phyloP scores from a whole-genome alignment of 2,329 filamentous ascomycete genomes.

The Lanzia echinophila region DNA sequence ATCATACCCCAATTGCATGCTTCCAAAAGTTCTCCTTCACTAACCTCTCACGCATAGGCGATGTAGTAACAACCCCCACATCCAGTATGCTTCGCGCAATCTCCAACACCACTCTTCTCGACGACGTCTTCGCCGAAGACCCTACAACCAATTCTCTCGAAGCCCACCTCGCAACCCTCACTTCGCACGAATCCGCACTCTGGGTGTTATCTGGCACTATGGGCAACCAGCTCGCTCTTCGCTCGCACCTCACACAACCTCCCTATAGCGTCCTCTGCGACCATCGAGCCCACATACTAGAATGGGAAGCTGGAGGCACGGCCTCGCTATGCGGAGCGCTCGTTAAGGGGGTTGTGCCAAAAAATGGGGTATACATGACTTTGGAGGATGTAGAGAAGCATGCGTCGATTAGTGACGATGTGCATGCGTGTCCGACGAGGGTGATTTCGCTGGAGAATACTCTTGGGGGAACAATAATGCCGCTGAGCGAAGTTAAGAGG shows the following conservation, averaged over 20 bases:
- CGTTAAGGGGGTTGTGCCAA: constrained; percentile 58
- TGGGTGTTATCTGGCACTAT: constrained; percentile 88
- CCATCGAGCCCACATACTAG: constrained; percentile 67
- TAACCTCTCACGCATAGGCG: constrained; percentile 37
- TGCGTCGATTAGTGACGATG: constrained; percentile 57
- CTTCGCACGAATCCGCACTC: constrained; percentile 69
- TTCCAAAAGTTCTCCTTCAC: neutral
- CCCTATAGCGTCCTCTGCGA: constrained; percentile 79
- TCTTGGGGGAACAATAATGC: constrained; percentile 71
- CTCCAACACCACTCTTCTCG: constrained; percentile 63
- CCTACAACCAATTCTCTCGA: constrained; percentile 72
- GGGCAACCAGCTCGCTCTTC: constrained; percentile 83
- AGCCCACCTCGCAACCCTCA: constrained; percentile 62
- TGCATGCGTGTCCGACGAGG: constrained; percentile 73
- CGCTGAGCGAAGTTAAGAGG: constrained; percentile 59
- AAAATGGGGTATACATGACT: constrained; percentile 59
- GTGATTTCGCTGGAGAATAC: constrained; percentile 86
- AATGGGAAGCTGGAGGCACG: constrained; percentile 59
- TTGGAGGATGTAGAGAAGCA: constrained; percentile 60
- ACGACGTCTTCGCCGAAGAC: constrained; percentile 82
- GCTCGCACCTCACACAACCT: constrained; percentile 70
- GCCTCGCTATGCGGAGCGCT: constrained; percentile 64
- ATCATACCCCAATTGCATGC: neutral
- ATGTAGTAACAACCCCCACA: constrained; percentile 71
- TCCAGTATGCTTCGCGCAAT: constrained; percentile 77